A percentile compares a stretch with the other conserved stretches of the same genome.
Evolutionary conservation across 75 land plant genomes (phyloP).

Genomic region (Cupressus sempervirens): DNA sequence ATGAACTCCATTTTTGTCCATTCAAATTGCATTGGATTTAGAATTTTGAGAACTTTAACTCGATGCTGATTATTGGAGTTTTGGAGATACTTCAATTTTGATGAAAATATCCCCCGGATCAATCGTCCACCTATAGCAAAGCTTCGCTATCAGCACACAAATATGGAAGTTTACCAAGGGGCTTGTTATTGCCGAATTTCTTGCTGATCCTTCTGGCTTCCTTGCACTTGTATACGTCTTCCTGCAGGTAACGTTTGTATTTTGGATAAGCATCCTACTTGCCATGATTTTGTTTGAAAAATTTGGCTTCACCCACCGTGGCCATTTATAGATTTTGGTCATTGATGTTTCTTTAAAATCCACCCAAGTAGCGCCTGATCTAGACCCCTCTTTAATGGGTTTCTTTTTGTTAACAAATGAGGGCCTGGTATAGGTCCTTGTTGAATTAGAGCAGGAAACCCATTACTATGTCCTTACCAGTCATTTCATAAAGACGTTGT

Average conservation of each 20-base stretch:
- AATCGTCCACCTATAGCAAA: too few species aligned
- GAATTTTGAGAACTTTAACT: too few species aligned
- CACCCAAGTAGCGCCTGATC: not conserved
- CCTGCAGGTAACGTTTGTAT: not conserved
- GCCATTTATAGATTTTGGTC: slow-evolving; percentile 34
- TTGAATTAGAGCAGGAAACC: slow-evolving; percentile 21
- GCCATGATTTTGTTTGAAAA: slow-evolving; percentile 56
- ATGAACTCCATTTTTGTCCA: too few species aligned
- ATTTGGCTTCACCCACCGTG: slow-evolving; percentile 52
- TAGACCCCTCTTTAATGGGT: slow-evolving; percentile 21
- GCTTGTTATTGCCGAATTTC: too few species aligned
- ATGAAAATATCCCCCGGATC: too few species aligned
- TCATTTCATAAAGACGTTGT: slow-evolving; percentile 20
- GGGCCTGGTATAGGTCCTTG: slow-evolving; percentile 34
- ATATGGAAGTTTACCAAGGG: too few species aligned
- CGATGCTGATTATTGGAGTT: too few species aligned
- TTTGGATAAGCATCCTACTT: not conserved
- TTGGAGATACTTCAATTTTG: too few species aligned
- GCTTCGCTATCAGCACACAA: too few species aligned
- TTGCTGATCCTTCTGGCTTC: too few species aligned
- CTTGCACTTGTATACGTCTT: not conserved
- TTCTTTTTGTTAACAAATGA: too few species aligned
- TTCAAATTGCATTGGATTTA: too few species aligned
- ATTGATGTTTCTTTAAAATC: slow-evolving; percentile 19
- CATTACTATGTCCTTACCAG: slow-evolving; percentile 26